Conservation (phyloP, 441 rosid species). For the Corymbia citriodora region DNA sequence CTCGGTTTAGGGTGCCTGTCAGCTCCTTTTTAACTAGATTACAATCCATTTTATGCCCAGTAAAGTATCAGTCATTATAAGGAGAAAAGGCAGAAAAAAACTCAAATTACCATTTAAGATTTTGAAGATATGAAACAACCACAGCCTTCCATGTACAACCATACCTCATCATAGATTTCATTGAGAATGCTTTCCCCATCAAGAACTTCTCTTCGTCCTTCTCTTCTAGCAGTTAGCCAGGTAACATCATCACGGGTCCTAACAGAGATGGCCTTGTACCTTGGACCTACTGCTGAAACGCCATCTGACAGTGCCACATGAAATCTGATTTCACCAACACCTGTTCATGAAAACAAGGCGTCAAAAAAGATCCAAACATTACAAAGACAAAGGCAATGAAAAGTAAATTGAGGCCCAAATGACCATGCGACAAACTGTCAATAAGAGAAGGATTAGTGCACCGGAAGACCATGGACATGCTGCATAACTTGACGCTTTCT, state of each 20-base stretch:
- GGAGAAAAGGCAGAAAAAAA: neutral
- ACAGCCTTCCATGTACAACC: neutral
- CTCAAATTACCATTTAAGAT: neutral
- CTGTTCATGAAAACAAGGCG: slow-evolving; percentile 30
- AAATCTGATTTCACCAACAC: slow-evolving; percentile 54
- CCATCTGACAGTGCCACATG: slow-evolving; percentile 62
- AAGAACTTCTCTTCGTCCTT: slow-evolving; percentile 55
- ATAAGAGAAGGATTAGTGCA: neutral
- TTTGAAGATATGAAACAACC: neutral
- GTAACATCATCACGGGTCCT: slow-evolving; percentile 21
- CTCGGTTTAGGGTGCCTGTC: neutral
- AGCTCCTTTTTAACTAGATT: neutral
- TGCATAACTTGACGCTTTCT: neutral
- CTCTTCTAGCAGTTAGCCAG: slow-evolving; percentile 68
- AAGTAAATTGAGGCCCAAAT: neutral
- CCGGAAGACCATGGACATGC: neutral
- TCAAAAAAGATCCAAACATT: neutral
- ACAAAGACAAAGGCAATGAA: neutral
- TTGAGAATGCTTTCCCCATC: slow-evolving; percentile 57
- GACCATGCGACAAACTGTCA: neutral
- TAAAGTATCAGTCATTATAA: neutral
- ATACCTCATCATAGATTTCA: slow-evolving; percentile 48
- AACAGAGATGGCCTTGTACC: slow-evolving; percentile 60
- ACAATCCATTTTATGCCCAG: neutral
- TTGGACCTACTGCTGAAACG: slow-evolving; percentile 52